Conservation (phyloP, 2,329 filamentous ascomycete species). For the Scorias spongiosa region DNA sequence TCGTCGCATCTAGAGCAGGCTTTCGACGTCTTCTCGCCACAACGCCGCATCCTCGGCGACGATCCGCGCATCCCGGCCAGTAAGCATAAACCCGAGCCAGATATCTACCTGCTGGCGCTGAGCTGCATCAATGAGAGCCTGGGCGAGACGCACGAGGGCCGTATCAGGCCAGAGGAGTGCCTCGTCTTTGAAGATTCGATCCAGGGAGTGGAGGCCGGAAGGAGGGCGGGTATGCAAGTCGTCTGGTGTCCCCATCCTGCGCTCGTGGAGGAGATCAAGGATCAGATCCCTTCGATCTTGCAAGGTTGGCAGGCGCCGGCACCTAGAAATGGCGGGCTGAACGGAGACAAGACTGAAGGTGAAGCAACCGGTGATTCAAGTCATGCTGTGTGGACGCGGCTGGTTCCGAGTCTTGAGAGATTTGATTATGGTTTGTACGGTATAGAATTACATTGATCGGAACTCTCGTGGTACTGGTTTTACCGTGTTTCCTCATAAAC, state of each 20-base stretch:
- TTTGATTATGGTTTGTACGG: background rate
- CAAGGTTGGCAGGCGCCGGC: background rate
- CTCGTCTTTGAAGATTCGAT: slow-evolving; percentile 90
- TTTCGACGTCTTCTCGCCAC: slow-evolving; percentile 43
- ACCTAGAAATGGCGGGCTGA: background rate
- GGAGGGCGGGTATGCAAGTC: slow-evolving; percentile 82
- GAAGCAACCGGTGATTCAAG: background rate
- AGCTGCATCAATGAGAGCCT: slow-evolving; percentile 54
- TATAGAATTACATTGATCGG: background rate
- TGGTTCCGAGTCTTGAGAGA: background rate
- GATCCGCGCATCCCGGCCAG: slow-evolving; percentile 55
- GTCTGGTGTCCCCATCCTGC: slow-evolving; percentile 76
- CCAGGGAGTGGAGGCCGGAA: slow-evolving; percentile 73
- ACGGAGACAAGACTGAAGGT: background rate
- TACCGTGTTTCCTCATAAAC: too few species aligned
- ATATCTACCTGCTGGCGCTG: slow-evolving; percentile 78
- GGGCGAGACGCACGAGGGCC: slow-evolving; percentile 31
- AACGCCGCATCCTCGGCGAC: slow-evolving; percentile 68
- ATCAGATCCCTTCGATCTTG: background rate
- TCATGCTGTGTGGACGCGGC: background rate
- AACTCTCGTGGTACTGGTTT: too few species aligned
- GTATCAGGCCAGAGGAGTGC: slow-evolving; percentile 67
- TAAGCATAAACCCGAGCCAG: slow-evolving; percentile 78
- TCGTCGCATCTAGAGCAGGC: slow-evolving; percentile 37
- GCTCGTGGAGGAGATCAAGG: slow-evolving; percentile 43